These are phyloP conservation scores for Cystofilobasidium ferigula DNA, from an alignment of 768 basidiomycete genomes.

Conservation along the genomic window DNA sequence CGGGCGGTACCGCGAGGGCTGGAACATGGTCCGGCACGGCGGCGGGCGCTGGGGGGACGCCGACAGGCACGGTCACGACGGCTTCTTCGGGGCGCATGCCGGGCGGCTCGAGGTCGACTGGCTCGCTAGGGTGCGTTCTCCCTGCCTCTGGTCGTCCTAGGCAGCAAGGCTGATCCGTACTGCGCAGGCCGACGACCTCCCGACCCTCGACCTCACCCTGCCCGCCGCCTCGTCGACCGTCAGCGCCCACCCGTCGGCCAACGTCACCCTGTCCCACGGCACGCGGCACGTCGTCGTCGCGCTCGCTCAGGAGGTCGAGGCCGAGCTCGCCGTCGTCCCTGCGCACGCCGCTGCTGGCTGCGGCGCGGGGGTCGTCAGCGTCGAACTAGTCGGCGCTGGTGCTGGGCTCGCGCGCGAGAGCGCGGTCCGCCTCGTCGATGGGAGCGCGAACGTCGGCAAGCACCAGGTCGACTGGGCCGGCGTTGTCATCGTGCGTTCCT, in stretches of 20 bases:
- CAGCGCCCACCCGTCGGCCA: not conserved
- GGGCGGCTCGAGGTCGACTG: not conserved
- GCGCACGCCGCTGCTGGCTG: not conserved
- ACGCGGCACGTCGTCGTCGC: slow-evolving; percentile 10
- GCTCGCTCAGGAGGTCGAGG: not conserved
- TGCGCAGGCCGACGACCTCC: not conserved
- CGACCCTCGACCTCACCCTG: not conserved
- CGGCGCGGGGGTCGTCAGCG: not conserved
- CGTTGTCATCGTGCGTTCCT: slow-evolving; percentile 3
- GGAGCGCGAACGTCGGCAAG: not conserved
- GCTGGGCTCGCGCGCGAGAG: not conserved
- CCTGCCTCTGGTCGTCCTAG: not conserved
- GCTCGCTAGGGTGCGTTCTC: not conserved
- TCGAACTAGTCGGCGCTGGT: not conserved
- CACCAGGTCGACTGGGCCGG: not conserved
- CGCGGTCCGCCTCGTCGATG: not conserved
- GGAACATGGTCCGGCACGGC: slow-evolving; percentile 10
- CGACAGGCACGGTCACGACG: not conserved
- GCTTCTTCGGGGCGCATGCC: not conserved
- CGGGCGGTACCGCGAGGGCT: slow-evolving; percentile 16
- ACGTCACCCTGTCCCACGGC: not conserved
- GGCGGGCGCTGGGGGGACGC: not conserved
- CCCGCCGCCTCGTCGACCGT: slow-evolving; percentile 4
- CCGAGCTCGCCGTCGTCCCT: slow-evolving; percentile 7
- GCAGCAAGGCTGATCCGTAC: not conserved